Evolutionary conservation across 1,139 yeast genomes (phyloP).

Genomic region (Pichia sp.): DNA sequence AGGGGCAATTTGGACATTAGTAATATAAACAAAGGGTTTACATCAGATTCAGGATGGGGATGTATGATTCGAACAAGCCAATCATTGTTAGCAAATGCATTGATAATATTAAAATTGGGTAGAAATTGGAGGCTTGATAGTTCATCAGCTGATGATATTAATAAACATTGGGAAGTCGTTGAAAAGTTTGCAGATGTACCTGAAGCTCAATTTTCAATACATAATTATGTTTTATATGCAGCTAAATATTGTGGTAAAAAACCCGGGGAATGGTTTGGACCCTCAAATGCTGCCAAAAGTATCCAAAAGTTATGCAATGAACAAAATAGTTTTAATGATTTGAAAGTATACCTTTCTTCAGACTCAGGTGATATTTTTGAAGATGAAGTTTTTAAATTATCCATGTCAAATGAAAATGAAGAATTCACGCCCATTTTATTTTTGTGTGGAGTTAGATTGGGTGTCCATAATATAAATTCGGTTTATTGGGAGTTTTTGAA

Average conservation of each 20-base stretch:
- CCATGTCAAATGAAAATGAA: conserved; percentile 7
- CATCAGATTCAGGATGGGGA: conserved; percentile 98
- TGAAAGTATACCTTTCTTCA: conserved; percentile 55
- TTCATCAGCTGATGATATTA: conserved; percentile 5
- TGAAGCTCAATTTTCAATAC: conserved; percentile 68
- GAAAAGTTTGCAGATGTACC: conserved; percentile 64
- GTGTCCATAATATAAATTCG: conserved; percentile 67
- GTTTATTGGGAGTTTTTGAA: conserved; percentile 69
- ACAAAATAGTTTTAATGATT: conserved; percentile 30
- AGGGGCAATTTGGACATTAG: conserved; percentile 30
- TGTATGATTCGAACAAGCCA: conserved; percentile 98
- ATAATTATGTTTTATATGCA: conserved; percentile 78
- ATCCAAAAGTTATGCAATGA: conserved; percentile 47
- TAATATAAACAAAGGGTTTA: conserved; percentile 43
- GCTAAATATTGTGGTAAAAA: conserved; percentile 54
- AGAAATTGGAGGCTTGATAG: conserved; percentile 39
- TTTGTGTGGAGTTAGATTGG: conserved; percentile 74
- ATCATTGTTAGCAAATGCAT: conserved; percentile 75
- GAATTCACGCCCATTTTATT: conserved; percentile 48
- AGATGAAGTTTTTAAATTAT: conserved; percentile 38
- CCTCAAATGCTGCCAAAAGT: conserved; percentile 79
- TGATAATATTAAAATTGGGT: conserved; percentile 42
- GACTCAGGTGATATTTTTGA: conserved; percentile 72
- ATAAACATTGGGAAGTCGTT: conserved; percentile 33
- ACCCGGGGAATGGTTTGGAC: conserved; percentile 99